Evolutionary conservation across 78 protist genomes (phyloP), one percentile per base, ranked within the genome.

Genomic region (Fonticula alba): DNA sequence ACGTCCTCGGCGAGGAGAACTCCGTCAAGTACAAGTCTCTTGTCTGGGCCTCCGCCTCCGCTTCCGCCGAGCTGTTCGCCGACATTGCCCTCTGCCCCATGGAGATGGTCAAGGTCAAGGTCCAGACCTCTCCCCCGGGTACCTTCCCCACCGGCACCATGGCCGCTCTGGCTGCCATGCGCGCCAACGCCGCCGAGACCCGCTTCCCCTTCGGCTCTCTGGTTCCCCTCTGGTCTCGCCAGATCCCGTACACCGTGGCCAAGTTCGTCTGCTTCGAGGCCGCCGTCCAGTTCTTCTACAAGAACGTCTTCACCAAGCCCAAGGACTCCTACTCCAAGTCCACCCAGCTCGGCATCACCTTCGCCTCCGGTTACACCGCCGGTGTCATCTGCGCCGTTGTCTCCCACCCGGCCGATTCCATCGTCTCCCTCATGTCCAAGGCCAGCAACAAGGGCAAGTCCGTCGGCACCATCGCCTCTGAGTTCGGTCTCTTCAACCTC

Each of bases 341-440:
- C 50, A 26, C 1, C 27, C 79, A 79, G 64, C 72, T 85, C 31
- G 68, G 80, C 55, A 68, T 89, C 40, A 82, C 83, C 58, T 69
- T 89, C 61, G 62, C 72, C 2, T 61, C 88, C 26, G 95, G 95
- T 73, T 79, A 82, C 71, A 65, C 71, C 26, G 85, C 95, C 51
- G 95, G 95, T 71, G 50, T 81, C 32, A 61, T 74, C 40, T 76
- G 85, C 40, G 89, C 92, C 31, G 57, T 83, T n/a, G 80, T 79
- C 43, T 89, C 95, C 24, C 95, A 89, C 75, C 95, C 95, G 10
- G 91, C 94, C 27, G 93, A 82, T 67, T 68, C 85, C 1, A 37
- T 87, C 50, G 72, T 82, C 54, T 78, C 88, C 24, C 56, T 70
- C 53, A 66, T 71, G 52, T 15, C 11, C 60, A 66, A 55, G 43